A percentile compares a stretch with the other conserved stretches of the same genome.
Conservation (phyloP, 768 basidiomycete species). For the Boletus subcaerulescens region DNA sequence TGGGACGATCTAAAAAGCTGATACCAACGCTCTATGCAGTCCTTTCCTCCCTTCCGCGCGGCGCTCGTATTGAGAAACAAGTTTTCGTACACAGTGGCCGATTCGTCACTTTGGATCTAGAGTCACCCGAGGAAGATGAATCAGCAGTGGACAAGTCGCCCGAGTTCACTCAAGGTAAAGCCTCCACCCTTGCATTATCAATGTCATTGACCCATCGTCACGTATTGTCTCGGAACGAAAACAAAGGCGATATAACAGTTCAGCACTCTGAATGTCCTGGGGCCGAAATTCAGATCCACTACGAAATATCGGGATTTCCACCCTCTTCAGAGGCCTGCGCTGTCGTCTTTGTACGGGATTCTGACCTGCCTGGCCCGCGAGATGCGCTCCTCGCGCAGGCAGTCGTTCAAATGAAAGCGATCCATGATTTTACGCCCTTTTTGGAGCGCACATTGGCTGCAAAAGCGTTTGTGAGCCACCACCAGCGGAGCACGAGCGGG, state of each 20-base stretch:
- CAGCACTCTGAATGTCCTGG: slow-evolving; percentile 3
- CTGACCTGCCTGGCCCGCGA: neutral
- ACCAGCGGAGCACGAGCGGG: neutral
- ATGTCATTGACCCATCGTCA: neutral
- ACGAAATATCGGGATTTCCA: slow-evolving; percentile 48
- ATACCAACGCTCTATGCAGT: slow-evolving; percentile 55
- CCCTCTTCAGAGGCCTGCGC: slow-evolving; percentile 40
- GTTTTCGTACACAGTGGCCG: slow-evolving; percentile 68
- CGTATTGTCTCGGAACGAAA: neutral
- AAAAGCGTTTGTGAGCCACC: slow-evolving; percentile 25
- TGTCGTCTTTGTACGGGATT: slow-evolving; percentile 43
- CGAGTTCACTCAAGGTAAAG: slow-evolving; percentile 40
- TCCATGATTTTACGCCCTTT: slow-evolving; percentile 19
- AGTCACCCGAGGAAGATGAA: slow-evolving; percentile 31
- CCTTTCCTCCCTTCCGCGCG: slow-evolving; percentile 66
- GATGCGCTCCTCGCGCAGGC: slow-evolving; percentile 11
- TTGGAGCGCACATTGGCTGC: slow-evolving; percentile 19
- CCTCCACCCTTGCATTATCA: neutral
- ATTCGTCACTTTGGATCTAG: slow-evolving; percentile 36
- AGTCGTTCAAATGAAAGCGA: slow-evolving; percentile 11
- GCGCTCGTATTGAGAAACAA: slow-evolving; percentile 74
- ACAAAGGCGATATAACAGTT: slow-evolving; percentile 14
- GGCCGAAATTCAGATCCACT: slow-evolving; percentile 30
- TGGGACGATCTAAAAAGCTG: slow-evolving; percentile 5
- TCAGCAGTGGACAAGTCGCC: slow-evolving; percentile 35